Conservation (phyloP, 2,329 filamentous ascomycete genomes). For the Pezicula carpinea region DNA sequence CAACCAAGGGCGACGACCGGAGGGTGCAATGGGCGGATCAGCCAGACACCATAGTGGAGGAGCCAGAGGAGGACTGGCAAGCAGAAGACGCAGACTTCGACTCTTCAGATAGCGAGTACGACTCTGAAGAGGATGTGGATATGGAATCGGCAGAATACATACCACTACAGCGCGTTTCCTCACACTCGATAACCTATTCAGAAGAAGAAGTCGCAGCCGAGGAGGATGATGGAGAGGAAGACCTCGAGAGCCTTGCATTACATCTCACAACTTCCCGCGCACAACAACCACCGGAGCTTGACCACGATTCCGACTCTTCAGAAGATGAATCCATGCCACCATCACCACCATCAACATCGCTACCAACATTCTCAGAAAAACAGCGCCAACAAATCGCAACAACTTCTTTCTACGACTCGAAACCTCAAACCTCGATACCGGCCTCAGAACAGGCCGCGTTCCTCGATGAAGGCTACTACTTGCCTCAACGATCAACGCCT, state of each 20-base stretch:
- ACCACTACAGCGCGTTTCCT: conserved; percentile 42
- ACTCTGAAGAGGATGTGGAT: conserved; percentile 52
- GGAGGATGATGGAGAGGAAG: conserved; percentile 55
- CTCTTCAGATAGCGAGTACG: conserved; percentile 45
- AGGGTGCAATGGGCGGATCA: conserved; percentile 72
- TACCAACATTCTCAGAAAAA: conserved; percentile 59
- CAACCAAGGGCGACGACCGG: conserved; percentile 50
- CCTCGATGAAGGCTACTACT: conserved; percentile 44
- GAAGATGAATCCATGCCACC: conserved; percentile 72
- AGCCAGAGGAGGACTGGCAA: conserved; percentile 66
- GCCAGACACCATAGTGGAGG: conserved; percentile 64
- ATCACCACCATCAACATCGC: conserved; percentile 31
- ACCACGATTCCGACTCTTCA: conserved; percentile 62
- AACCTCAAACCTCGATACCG: conserved; percentile 25
- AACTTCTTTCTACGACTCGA: conserved; percentile 32
- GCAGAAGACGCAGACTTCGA: conserved; percentile 57
- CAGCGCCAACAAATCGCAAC: conserved; percentile 38
- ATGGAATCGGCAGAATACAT: conserved; percentile 49
- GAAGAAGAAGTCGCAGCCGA: conserved; percentile 34
- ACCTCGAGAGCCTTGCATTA: conserved; percentile 60
- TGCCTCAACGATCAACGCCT: conserved; percentile 36
- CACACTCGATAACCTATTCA: conserved; percentile 27
- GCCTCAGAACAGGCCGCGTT: conserved; percentile 32
- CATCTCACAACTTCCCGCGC: conserved; percentile 65
- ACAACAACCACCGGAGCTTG: conserved; percentile 61